Evolutionary conservation across 176 grass and related monocot genomes (phyloP), one percentile per base, ranked within the genome.

Genomic region (Rhynchospora pubera): DNA sequence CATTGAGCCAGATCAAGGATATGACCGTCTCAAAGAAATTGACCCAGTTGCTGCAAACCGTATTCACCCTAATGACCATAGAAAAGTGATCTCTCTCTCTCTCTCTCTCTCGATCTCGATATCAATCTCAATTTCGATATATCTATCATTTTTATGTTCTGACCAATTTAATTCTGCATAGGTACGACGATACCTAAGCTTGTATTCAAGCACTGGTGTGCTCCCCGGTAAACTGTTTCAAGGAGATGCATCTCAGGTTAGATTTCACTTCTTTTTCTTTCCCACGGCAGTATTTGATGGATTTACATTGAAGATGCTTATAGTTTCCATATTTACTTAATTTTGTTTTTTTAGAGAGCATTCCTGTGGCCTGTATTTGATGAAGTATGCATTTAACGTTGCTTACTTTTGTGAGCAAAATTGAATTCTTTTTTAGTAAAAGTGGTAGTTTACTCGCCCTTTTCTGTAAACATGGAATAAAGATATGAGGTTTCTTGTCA

Each of bases 41-140:
- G 91, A 95, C 79, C 91, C 85, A 73, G 65, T 91, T 23, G 89
- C 96, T 0, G 93, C 93, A 0, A 91, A 89, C 60, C 90, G 93
- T 83, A 90, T 99, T 76, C 91, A 99, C 78, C 93, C 92, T 14
- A 99, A 99, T 67, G 90, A 95, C 80, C 87, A 93, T 51, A 88
- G 91, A 87, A 97, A 92, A 87, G 94, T 94, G 84, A 81, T 55
- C 50, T 7, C 62, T 78, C 48, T 59, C 62, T 83, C 82, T 55
- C 59, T 21, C 64, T 86, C 83, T n/a, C n/a, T n/a, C n/a, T n/a
- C n/a, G n/a, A n/a, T n/a, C n/a, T 51, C 10, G 57, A 62, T 8
- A 57, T 64, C 64, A 16, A 45, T 62, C 22, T 6, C 51, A 77
- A 62, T 2, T n/a, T 56, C 16, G 14, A 18, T 62, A 9, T 78